Evolutionary conservation across 225 moss, liverwort and hornwort genomes (phyloP).

Genomic region (Pleurozium schreberi): DNA sequence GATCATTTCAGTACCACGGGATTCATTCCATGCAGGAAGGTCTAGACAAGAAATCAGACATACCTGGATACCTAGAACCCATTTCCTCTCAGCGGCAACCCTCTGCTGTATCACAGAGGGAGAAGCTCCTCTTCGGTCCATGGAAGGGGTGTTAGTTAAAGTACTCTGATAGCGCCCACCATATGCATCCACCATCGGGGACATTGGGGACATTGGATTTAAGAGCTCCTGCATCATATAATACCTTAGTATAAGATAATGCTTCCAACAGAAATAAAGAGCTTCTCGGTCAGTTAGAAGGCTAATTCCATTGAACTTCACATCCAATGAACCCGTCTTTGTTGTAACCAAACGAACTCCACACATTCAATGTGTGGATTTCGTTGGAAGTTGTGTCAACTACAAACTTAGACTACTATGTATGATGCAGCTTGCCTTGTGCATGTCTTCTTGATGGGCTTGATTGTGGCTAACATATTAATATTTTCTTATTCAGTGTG

Average conservation of each 20-base stretch:
- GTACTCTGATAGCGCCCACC: slow-evolving; percentile 10
- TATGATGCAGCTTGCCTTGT: slow-evolving; percentile 28
- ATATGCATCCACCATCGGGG: slow-evolving; percentile 22
- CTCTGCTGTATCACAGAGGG: slow-evolving; percentile 34
- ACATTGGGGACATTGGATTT: slow-evolving; percentile 21
- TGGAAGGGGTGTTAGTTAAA: slow-evolving; percentile 8
- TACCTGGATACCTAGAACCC: slow-evolving; percentile 47
- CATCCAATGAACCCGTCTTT: slow-evolving; percentile 3
- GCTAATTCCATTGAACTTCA: neutral
- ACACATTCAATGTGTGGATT: slow-evolving; percentile 6
- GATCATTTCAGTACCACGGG: neutral
- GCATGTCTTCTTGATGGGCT: slow-evolving; percentile 15
- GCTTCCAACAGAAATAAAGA: neutral
- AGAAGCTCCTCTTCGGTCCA: slow-evolving; percentile 49
- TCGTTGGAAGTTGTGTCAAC: slow-evolving; percentile 1
- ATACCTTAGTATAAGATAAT: neutral
- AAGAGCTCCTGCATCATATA: slow-evolving; percentile 24
- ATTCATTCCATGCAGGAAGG: neutral
- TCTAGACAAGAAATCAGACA: neutral
- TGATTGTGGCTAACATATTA: slow-evolving; percentile 6
- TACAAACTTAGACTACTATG: slow-evolving; percentile 7
- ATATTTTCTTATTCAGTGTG: slow-evolving; percentile 5
- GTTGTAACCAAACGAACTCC: neutral
- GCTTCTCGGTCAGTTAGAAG: no score
- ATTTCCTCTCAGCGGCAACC: slow-evolving; percentile 50